phyloP scores from a whole-genome alignment of 2,329 filamentous ascomycete genomes.

The Aspergillus costaricaensis region DNA sequence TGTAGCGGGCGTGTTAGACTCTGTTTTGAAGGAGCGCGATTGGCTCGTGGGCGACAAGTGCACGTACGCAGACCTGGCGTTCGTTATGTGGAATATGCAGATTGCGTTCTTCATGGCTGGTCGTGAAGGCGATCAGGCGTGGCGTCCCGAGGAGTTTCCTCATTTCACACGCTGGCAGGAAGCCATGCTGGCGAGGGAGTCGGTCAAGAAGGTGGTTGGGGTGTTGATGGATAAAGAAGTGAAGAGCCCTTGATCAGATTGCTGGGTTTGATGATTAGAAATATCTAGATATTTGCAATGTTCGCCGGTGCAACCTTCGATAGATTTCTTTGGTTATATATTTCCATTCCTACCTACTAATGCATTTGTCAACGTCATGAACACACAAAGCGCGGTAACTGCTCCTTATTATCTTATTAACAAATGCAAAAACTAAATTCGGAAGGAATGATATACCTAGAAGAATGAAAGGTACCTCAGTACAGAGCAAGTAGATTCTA shows the following conservation, averaged over 20 bases:
- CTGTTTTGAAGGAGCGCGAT: background rate
- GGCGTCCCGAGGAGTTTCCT: conserved; percentile 2
- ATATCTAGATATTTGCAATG: too few relatives aligned
- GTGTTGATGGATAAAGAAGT: background rate
- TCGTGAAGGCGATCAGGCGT: background rate
- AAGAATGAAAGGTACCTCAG: background rate
- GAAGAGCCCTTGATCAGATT: background rate
- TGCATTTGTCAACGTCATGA: too few relatives aligned
- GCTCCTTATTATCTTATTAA: too few relatives aligned
- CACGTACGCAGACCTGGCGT: conserved; percentile 3
- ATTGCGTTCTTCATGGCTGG: background rate
- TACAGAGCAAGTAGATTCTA: background rate
- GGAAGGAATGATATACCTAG: background rate
- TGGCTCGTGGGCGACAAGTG: conserved; percentile 1
- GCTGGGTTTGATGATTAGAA: background rate
- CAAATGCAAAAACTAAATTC: too few relatives aligned
- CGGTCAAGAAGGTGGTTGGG: background rate
- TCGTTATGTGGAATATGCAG: conserved; percentile 11
- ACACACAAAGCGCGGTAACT: too few relatives aligned
- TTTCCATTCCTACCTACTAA: too few relatives aligned
- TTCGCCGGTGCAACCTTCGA: too few relatives aligned
- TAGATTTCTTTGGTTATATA: too few relatives aligned
- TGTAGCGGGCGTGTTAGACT: background rate
- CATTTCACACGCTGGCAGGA: conserved; percentile 2
- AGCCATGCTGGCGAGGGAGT: background rate